These are phyloP conservation scores for Suhomyces chickasaworum DNA, from an alignment of 1,139 yeast species.

Conservation along the genomic window DNA sequence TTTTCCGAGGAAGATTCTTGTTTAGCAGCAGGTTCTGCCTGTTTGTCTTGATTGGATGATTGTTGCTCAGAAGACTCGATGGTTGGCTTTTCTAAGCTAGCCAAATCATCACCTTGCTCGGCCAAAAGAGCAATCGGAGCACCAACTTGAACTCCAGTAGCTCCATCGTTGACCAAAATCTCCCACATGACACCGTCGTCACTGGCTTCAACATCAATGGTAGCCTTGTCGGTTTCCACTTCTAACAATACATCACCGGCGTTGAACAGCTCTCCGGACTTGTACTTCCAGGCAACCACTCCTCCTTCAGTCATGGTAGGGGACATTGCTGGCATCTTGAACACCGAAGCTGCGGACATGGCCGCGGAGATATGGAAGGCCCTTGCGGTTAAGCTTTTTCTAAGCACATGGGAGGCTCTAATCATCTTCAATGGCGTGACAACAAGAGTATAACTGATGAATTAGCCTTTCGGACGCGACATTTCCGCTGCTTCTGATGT, in stretches of 20 bases:
- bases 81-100: constrained; percentile 61
- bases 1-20: constrained; percentile 12
- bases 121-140: constrained; percentile 85
- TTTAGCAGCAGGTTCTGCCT: constrained; percentile 5
- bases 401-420: constrained; percentile 20
- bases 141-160: constrained; percentile 82
- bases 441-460: constrained; percentile 10
- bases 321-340: constrained; percentile 97
- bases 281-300: constrained; percentile 89
- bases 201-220: constrained; percentile 88
- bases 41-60: constrained; percentile 15
- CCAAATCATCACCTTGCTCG: constrained; percentile 82
- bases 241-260: constrained; percentile 89
- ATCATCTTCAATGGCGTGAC: constrained; percentile 17
- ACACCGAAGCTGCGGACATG: constrained; percentile 54
- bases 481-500: constrained; percentile 19
- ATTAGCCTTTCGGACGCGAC: constrained; percentile 22
- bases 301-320: constrained; percentile 99
- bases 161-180: constrained; percentile 70
- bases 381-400: constrained; percentile 14
- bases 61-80: constrained; percentile 25
- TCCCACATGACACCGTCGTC: constrained; percentile 91
- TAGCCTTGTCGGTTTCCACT: constrained; percentile 92
- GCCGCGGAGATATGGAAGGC: constrained; percentile 23
- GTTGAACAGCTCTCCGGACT: constrained; percentile 73